Percentiles rank a stretch among this genome's conserved stretches.
phyloP scores from a whole-genome alignment of 495 filamentous ascomycete species.

The Astrothelium macrocarpum region DNA sequence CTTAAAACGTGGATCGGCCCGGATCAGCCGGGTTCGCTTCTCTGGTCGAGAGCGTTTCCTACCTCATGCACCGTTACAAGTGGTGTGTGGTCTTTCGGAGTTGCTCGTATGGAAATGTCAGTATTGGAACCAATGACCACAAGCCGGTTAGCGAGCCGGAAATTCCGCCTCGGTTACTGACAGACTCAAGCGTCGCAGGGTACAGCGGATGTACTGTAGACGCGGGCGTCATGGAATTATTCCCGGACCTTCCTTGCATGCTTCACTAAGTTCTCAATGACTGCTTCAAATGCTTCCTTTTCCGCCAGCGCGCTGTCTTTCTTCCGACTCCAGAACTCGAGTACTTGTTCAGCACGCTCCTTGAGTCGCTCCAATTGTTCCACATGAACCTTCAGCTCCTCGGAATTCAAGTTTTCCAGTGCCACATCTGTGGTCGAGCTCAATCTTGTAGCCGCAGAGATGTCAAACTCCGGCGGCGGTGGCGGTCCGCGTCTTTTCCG shows the following conservation, averaged over 20 bases:
- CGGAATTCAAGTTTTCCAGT: constrained; percentile 60
- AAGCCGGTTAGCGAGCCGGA: background rate
- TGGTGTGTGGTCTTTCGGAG: background rate
- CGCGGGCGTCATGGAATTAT: background rate
- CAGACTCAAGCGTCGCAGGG: background rate
- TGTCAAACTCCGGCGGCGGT: constrained; percentile 65
- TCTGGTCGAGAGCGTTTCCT: too few species aligned
- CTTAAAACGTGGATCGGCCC: background rate
- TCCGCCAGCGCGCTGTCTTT: constrained; percentile 78
- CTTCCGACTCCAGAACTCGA: constrained; percentile 82
- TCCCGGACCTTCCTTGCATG: constrained; percentile 1
- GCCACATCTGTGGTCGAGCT: constrained; percentile 79
- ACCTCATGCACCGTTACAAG: background rate
- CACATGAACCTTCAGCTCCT: constrained; percentile 69
- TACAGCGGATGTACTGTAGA: too few species aligned
- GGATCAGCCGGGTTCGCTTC: background rate
- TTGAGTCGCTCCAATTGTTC: constrained; percentile 57
- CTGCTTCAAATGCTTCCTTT: constrained; percentile 91
- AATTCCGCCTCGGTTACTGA: background rate
- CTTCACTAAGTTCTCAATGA: constrained; percentile 88
- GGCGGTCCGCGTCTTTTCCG: constrained; percentile 45
- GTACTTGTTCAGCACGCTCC: constrained; percentile 57
- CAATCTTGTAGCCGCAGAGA: constrained; percentile 64
- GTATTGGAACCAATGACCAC: background rate
- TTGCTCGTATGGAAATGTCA: background rate